Evolutionary conservation across 768 basidiomycete genomes (phyloP).

Genomic region (Lactarius vividus): DNA sequence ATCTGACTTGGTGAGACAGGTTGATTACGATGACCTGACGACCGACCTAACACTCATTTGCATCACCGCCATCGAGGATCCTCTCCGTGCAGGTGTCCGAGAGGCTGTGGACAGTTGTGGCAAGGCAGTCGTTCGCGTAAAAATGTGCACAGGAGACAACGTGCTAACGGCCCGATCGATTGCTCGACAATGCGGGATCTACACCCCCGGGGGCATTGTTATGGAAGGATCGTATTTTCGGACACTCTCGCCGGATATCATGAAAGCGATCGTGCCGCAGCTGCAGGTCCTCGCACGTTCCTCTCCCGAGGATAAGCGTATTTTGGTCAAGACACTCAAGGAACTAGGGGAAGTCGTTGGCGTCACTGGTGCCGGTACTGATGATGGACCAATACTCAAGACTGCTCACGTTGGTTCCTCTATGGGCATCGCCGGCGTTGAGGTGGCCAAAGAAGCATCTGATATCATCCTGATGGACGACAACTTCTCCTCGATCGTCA

Average conservation of each 20-base stretch:
- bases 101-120: constrained; percentile 87
- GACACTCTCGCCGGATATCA: constrained; percentile 63
- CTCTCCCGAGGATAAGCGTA: constrained; percentile 94
- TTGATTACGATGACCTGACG: constrained; percentile 67
- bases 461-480: constrained; percentile 99
- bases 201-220: constrained; percentile 87
- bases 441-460: constrained; percentile 98
- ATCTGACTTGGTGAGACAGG: constrained; percentile 37
- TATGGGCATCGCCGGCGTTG: constrained; percentile 94
- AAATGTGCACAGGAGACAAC: constrained; percentile 99
- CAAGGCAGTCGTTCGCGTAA: constrained; percentile 86
- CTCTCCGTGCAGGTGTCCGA: constrained; percentile 83
- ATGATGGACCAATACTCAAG: constrained; percentile 95
- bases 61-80: constrained; percentile 95
- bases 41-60: constrained; percentile 78
- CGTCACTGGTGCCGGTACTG: constrained; percentile 97
- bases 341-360: constrained; percentile 86
- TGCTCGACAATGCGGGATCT: constrained; percentile 94
- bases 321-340: constrained; percentile 86
- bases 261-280: constrained; percentile 84
- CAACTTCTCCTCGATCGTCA: constrained; percentile 93
- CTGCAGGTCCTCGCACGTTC: constrained; percentile 97
- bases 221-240: constrained; percentile 98
- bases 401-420: constrained; percentile 96
- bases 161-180: constrained; percentile 93